Evolutionary conservation across 768 basidiomycete species (phyloP).

Genomic region (Coprinopsis cinerea): DNA sequence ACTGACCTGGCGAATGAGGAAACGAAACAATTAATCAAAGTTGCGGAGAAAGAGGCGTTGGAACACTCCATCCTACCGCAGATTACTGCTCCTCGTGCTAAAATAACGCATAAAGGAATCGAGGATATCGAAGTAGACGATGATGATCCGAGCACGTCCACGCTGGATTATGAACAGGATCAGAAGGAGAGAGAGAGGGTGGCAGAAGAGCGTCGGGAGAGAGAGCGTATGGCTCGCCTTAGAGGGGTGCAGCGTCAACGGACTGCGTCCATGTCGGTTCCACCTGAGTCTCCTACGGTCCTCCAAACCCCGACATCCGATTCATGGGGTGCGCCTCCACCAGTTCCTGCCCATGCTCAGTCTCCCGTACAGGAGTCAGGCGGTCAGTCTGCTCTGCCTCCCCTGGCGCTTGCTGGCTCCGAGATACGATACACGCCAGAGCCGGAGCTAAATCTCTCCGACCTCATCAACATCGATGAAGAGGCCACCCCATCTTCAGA

Average conservation of each 20-base stretch:
- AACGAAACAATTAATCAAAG: slow-evolving; percentile 74
- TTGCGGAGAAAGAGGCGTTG: slow-evolving; percentile 75
- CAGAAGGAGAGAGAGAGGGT: slow-evolving; percentile 58
- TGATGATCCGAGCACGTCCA: slow-evolving; percentile 38
- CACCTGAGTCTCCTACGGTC: slow-evolving; percentile 65
- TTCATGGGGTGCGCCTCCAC: slow-evolving; percentile 58
- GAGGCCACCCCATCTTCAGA: slow-evolving; percentile 28
- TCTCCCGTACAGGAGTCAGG: slow-evolving; percentile 16
- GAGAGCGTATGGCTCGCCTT: slow-evolving; percentile 61
- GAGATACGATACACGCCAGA: slow-evolving; percentile 26
- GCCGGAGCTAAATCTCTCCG: slow-evolving; percentile 65
- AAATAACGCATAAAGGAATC: slow-evolving; percentile 90
- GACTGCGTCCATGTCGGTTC: slow-evolving; percentile 53
- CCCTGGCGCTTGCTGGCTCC: too few relatives aligned
- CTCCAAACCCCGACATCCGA: slow-evolving; percentile 31
- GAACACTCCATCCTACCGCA: slow-evolving; percentile 82
- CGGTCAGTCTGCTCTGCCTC: slow-evolving; percentile 17
- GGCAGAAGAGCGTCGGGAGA: slow-evolving; percentile 64
- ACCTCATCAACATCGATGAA: slow-evolving; percentile 75
- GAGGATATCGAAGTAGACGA: slow-evolving; percentile 78
- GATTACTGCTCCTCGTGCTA: slow-evolving; percentile 58
- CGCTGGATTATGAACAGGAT: slow-evolving; percentile 49
- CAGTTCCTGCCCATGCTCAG: slow-evolving; percentile 44
- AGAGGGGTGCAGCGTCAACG: slow-evolving; percentile 45
- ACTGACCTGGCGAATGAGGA: slow-evolving; percentile 89